Evolutionary conservation across 2,329 filamentous ascomycete species (phyloP).

Genomic region (Xenoacremonium recifei): DNA sequence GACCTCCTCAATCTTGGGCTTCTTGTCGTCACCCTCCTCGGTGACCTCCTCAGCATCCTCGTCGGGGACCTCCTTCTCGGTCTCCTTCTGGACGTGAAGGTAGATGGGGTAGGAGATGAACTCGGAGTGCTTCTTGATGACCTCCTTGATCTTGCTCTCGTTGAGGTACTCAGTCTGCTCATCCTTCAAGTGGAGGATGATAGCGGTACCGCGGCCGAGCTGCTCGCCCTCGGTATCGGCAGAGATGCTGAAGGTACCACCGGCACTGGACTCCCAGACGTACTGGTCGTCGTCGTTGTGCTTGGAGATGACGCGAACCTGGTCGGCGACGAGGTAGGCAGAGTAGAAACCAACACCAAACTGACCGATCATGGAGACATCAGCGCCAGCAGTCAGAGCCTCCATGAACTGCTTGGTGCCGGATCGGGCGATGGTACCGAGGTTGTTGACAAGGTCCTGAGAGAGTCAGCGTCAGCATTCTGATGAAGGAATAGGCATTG

Average conservation of each 20-base stretch:
- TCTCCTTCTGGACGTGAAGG: constrained; percentile 99
- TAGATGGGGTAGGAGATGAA: constrained; percentile 99
- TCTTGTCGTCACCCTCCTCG: constrained; percentile 79
- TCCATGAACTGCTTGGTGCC: constrained; percentile 99
- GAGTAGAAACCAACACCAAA: constrained; percentile 99
- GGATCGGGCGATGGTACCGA: constrained; percentile 98
- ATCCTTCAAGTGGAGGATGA: constrained; percentile 98
- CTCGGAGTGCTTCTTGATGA: constrained; percentile 99
- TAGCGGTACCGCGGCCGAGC: constrained; percentile 93
- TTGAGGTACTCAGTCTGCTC: constrained; percentile 98
- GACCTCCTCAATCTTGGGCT: constrained; percentile 92
- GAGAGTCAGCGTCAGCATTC: background rate
- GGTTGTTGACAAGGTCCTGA: constrained; percentile 98
- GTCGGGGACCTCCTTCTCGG: constrained; percentile 96
- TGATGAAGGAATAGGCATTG: background rate
- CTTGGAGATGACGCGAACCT: constrained; percentile 94
- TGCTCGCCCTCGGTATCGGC: constrained; percentile 88
- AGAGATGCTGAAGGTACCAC: constrained; percentile 93
- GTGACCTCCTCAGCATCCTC: constrained; percentile 83
- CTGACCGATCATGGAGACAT: constrained; percentile 99
- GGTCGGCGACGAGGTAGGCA: constrained; percentile 97
- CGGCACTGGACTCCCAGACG: constrained; percentile 96
- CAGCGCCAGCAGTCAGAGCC: constrained; percentile 94
- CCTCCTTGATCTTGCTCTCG: constrained; percentile 99
- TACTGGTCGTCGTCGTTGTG: constrained; percentile 99